These are phyloP conservation scores for Lotmaria passim DNA, from an alignment of 208 protist genomes.

Conservation along the genomic window DNA sequence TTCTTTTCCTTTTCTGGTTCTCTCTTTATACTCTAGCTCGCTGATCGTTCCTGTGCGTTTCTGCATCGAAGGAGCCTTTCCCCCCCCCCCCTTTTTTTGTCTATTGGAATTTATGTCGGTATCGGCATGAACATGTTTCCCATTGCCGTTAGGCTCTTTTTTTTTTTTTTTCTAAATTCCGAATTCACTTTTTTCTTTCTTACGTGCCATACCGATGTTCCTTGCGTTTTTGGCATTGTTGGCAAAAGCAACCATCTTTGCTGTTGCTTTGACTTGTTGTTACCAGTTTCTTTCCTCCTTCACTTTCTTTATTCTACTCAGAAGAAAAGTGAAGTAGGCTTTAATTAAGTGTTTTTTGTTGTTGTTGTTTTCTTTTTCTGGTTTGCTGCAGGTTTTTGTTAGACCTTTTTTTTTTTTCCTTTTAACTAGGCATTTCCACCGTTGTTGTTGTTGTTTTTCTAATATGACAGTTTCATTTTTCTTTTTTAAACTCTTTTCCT, in stretches of 20 bases:
- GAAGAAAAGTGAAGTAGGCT: neutral
- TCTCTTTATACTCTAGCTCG: neutral
- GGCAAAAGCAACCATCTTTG: too few species aligned
- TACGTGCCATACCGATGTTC: neutral
- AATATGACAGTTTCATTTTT: conserved; percentile 4
- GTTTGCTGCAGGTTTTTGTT: conserved; percentile 4
- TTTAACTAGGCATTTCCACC: conserved; percentile 9
- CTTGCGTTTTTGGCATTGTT: too few species aligned
- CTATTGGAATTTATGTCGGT: neutral
- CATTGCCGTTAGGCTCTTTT: neutral
- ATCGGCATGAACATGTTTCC: neutral
- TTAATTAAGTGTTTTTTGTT: neutral
- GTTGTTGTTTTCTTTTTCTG: conserved; percentile 17
- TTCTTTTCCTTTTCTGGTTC: conserved; percentile 5
- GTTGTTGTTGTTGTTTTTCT: conserved; percentile 1
- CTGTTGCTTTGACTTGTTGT: too few species aligned
- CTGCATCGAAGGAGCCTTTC: conserved; percentile 3
- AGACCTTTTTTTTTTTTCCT: conserved; percentile 16
- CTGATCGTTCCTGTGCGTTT: conserved; percentile 5
- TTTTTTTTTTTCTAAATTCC: neutral
- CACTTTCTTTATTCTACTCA: neutral
- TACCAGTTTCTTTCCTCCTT: neutral
- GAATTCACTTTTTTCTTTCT: neutral
- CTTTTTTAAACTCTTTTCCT: conserved; percentile 10
- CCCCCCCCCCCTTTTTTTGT: too few species aligned